These are phyloP conservation scores for Jamesozyma lodderae DNA, from an alignment of 805 yeast species.

Conservation along the genomic window DNA sequence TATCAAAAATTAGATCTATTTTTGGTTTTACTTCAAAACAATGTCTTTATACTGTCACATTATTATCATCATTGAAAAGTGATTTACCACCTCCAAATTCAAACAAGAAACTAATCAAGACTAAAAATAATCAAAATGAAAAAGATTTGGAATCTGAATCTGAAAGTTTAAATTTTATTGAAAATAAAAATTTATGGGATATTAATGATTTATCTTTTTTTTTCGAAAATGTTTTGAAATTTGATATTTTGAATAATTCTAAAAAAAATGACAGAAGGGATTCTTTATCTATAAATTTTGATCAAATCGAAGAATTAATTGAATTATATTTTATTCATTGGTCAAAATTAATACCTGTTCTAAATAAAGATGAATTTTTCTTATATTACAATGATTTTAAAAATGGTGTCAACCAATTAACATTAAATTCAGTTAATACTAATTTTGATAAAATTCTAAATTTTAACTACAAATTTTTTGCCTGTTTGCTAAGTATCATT, in stretches of 20 bases:
- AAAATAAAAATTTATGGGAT: constrained; percentile 21
- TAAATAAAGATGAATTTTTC: constrained; percentile 63
- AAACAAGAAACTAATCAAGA: not conserved
- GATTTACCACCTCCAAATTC: constrained; percentile 34
- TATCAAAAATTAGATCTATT: constrained; percentile 58
- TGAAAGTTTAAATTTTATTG: constrained; percentile 12
- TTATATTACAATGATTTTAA: constrained; percentile 36
- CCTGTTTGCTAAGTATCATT: constrained; percentile 19
- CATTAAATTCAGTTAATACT: not conserved
- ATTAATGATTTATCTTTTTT: constrained; percentile 22
- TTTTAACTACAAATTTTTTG: constrained; percentile 24
- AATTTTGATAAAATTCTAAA: constrained; percentile 5
- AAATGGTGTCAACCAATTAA: not conserved
- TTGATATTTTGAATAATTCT: constrained; percentile 10
- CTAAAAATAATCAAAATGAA: not conserved
- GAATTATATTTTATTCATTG: constrained; percentile 68
- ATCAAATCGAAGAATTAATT: constrained; percentile 52
- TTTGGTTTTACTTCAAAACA: constrained; percentile 67
- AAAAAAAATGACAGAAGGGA: not conserved
- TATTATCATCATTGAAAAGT: constrained; percentile 62
- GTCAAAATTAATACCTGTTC: constrained; percentile 60
- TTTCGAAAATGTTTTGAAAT: constrained; percentile 16
- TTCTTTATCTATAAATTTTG: constrained; percentile 7
- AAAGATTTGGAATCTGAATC: not conserved
- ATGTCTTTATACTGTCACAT: constrained; percentile 59